Conservation (phyloP, 208 protist species). For the Trypanosoma brucei region DNA sequence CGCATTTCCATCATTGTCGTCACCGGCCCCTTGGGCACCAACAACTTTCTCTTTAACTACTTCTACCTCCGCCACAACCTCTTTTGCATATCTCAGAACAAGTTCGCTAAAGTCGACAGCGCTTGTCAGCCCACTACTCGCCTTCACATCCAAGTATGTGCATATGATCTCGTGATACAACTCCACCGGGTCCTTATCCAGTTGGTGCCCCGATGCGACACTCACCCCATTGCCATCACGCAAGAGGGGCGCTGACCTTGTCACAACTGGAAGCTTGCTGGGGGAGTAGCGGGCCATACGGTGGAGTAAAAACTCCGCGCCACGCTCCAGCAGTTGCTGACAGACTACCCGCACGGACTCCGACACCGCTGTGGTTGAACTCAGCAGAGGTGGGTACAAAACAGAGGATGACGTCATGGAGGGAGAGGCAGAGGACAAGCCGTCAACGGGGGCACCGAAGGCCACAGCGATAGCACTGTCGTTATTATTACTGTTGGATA, state of each 20-base stretch:
- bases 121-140: slow-evolving; percentile 18
- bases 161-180: slow-evolving; percentile 20
- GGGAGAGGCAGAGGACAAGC: background rate
- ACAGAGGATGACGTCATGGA: background rate
- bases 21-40: background rate
- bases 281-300: slow-evolving; percentile 1
- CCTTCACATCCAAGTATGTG: slow-evolving; percentile 20
- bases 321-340: slow-evolving; percentile 17
- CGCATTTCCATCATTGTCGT: background rate
- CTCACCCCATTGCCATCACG: background rate
- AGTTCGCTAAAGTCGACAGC: slow-evolving; percentile 18
- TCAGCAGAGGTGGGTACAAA: background rate
- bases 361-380: slow-evolving; percentile 1
- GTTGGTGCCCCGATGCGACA: background rate
- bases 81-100: slow-evolving; percentile 16
- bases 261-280: background rate
- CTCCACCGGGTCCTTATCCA: slow-evolving; percentile 9
- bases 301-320: slow-evolving; percentile 12
- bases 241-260: background rate
- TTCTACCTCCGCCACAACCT: slow-evolving; percentile 15
- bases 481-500: background rate
- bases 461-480: background rate
- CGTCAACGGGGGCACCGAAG: background rate
- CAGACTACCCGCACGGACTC: slow-evolving; percentile 6
- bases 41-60: background rate